Conservation (phyloP, 148 eudicot genomes). For the Silene conica region DNA sequence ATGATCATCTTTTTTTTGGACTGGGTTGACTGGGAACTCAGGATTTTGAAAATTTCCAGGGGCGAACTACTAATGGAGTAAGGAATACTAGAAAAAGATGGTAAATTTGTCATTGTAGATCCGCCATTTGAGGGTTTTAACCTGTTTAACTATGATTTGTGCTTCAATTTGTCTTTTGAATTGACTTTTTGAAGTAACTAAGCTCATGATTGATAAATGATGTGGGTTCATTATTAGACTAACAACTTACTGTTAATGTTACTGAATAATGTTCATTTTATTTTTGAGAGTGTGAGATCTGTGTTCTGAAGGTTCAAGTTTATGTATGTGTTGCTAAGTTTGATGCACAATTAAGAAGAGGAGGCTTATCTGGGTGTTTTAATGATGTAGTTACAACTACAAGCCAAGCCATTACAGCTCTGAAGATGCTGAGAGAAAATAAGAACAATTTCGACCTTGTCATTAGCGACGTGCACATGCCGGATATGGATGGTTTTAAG, state of each 20-base stretch:
- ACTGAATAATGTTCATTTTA: too few relatives aligned
- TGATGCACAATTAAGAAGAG: not conserved
- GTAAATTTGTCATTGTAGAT: too few relatives aligned
- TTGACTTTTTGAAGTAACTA: not conserved
- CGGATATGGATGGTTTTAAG: constrained; percentile 67
- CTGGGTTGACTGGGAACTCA: not conserved
- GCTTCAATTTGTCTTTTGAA: constrained; percentile 12
- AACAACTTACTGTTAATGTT: too few relatives aligned
- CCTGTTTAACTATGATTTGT: constrained; percentile 2
- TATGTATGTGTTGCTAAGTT: constrained; percentile 3
- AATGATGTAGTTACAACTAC: constrained; percentile 48
- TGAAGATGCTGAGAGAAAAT: constrained; percentile 48
- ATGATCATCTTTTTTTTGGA: constrained; percentile 6
- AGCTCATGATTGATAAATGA: not conserved
- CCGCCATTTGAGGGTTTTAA: not conserved
- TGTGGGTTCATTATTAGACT: too few relatives aligned
- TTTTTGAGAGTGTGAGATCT: constrained; percentile 13
- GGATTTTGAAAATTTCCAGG: too few relatives aligned
- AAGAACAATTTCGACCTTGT: constrained; percentile 49
- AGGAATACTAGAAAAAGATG: too few relatives aligned
- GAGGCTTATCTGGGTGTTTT: constrained; percentile 2
- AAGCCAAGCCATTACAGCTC: constrained; percentile 39
- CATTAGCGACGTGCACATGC: constrained; percentile 63
- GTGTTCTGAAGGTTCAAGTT: constrained; percentile 3
- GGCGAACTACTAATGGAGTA: too few relatives aligned